Percentiles rank a stretch among this genome's conserved stretches.
These are phyloP conservation scores for Crataegus laevigata DNA, from an alignment of 306 rosid genomes.

Conservation along the genomic window DNA sequence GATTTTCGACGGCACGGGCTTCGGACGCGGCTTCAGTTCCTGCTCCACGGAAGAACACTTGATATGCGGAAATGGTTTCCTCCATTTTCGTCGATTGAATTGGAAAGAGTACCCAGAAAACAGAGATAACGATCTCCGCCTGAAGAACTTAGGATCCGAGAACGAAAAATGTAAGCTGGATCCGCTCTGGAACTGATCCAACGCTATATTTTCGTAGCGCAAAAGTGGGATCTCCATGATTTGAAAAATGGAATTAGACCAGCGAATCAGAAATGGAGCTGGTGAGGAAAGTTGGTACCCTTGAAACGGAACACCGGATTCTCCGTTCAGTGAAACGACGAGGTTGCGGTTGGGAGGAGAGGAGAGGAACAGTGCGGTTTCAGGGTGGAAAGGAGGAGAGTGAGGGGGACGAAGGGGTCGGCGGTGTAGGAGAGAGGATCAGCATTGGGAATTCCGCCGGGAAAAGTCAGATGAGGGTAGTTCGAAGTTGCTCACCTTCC, in stretches of 20 bases:
- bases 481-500: not conserved
- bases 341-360: not conserved
- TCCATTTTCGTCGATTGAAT: constrained; percentile 23
- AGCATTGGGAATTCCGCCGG: constrained; percentile 40
- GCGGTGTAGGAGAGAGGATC: constrained; percentile 10
- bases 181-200: constrained; percentile 21
- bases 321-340: not conserved
- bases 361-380: not conserved
- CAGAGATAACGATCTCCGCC: constrained; percentile 14
- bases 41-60: constrained; percentile 46
- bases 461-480: not conserved
- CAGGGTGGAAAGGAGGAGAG: not conserved
- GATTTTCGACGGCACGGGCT: constrained; percentile 28
- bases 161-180: constrained; percentile 21
- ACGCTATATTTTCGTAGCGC: constrained; percentile 22
- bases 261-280: not conserved
- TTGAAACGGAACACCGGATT: not conserved
- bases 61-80: constrained; percentile 26
- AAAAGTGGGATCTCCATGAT: constrained; percentile 56
- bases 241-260: not conserved
- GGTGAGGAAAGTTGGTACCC: constrained; percentile 2
- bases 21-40: constrained; percentile 42
- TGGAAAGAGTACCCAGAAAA: constrained; percentile 26
- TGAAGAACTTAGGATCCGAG: constrained; percentile 12
- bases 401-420: not conserved